These are phyloP conservation scores for Strobilomyces confusus DNA, from an alignment of 768 basidiomycete genomes.

Conservation along the genomic window DNA sequence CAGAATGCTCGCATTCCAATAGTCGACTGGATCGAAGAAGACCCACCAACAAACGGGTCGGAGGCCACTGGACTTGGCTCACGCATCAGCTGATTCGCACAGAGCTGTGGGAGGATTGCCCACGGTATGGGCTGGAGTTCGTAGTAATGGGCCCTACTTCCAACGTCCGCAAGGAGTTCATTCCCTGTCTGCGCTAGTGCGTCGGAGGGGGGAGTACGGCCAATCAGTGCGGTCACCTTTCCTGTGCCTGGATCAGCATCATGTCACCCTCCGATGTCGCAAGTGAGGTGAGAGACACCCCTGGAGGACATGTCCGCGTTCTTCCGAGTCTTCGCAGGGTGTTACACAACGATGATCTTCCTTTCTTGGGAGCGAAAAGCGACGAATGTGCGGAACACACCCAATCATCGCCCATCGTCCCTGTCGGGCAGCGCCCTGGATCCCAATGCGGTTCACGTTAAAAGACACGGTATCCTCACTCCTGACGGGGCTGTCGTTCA, in stretches of 20 bases:
- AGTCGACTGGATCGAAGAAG: neutral
- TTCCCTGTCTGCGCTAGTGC: neutral
- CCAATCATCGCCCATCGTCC: slow-evolving; percentile 13
- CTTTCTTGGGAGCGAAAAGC: slow-evolving; percentile 5
- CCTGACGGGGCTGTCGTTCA: neutral
- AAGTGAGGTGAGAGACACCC: neutral
- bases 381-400: slow-evolving; percentile 20
- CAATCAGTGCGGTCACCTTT: neutral
- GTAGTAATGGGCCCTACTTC: neutral
- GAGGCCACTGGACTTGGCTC: too few relatives aligned
- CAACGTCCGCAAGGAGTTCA: neutral
- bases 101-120: slow-evolving; percentile 1
- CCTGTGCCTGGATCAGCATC: slow-evolving; percentile 6
- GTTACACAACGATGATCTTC: neutral
- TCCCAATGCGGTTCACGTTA: slow-evolving; percentile 6
- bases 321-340: neutral
- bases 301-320: neutral
- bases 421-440: slow-evolving; percentile 5
- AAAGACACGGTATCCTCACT: slow-evolving; percentile 7
- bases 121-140: slow-evolving; percentile 8
- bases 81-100: neutral
- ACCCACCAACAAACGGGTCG: too few relatives aligned
- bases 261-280: neutral
- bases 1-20: neutral
- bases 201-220: neutral